Evolutionary conservation across 345 rosid genomes (phyloP), one percentile per base, ranked within the genome.

Genomic region (Hibiscus syriacus): DNA sequence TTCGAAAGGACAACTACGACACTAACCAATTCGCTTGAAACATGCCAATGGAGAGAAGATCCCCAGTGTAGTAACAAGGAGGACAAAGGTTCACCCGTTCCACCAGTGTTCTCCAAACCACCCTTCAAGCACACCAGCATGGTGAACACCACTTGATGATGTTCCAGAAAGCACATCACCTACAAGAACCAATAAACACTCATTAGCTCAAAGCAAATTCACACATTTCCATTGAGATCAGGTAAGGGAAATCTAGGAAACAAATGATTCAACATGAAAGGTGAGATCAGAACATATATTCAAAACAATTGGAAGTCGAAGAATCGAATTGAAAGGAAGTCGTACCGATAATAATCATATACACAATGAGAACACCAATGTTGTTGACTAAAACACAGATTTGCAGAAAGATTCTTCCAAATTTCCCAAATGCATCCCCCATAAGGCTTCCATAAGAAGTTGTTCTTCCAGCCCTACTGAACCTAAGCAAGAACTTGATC

Each of bases 321-420:
- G 23, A 53, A 73, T 36, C 39, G 69, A 23, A n/a, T n/a, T 4
- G 6, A 71, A 8, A 43, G 16, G 61, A 66, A 69, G 43, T 3
- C 83, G 60, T 84, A 91, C 99, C 98, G 26, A 92, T 88, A 55
- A 92, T 94, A 74, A 94, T 94, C 98, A 94, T 86, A 89, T 94
- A 92, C 43, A 89, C 99, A 67, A 92, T 81, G 72, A 94, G 89
- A 13, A 89, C 98, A 48, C 98, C 99, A 19, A 92, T 71, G 80
- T 89, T 90, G 87, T 88, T 90, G 74, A 92, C 66, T 60, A 90
- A 58, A 71, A 95, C 87, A 72, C 85, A 57, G 52, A 84, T 52
- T 82, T 95, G 97, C 81, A 89, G 55, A 50, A 81, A 2, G 65
- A 81, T 72, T 76, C 74, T 89, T 25, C 98, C 98, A 16, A n/a